A percentile compares a stretch with the other conserved stretches of the same genome.
Evolutionary conservation across 805 yeast genomes (phyloP).

Genomic region (Kazachstania psychrophila): DNA sequence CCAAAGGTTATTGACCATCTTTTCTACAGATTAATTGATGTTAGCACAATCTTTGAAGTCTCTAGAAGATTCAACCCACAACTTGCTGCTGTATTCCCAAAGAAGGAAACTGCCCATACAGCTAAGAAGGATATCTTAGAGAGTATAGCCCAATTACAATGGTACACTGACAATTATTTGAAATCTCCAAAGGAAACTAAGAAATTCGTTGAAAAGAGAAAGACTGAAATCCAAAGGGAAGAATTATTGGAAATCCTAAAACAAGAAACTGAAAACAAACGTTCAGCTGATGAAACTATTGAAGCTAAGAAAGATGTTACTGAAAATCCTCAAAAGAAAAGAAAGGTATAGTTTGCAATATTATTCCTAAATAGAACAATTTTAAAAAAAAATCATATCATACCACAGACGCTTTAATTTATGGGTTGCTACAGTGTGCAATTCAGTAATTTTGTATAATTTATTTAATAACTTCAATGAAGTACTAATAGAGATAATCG

Average conservation of each 20-base stretch:
- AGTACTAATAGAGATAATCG: no score
- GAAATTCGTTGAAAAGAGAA: slow-evolving; percentile 8
- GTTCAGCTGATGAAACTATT: background rate
- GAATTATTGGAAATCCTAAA: background rate
- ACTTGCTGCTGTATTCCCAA: slow-evolving; percentile 47
- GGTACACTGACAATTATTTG: slow-evolving; percentile 65
- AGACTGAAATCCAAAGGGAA: background rate
- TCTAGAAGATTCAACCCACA: slow-evolving; percentile 67
- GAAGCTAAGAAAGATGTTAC: background rate
- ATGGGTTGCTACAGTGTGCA: background rate
- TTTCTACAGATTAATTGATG: slow-evolving; percentile 81
- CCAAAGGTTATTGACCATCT: slow-evolving; percentile 57
- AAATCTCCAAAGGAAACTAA: slow-evolving; percentile 13
- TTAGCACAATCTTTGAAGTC: slow-evolving; percentile 75
- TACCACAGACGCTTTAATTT: no score
- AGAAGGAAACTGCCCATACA: slow-evolving; percentile 68
- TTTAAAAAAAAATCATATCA: slow-evolving; percentile 22
- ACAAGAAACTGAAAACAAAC: background rate
- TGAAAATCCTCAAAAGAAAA: background rate
- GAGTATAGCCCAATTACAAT: slow-evolving; percentile 72
- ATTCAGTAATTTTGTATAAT: background rate
- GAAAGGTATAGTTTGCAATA: background rate
- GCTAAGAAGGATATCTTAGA: slow-evolving; percentile 85
- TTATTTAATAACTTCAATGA: background rate
- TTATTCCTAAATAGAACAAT: background rate